phyloP scores from a whole-genome alignment of 2,329 filamentous ascomycete species.

The Microthyrium microscopicum region DNA sequence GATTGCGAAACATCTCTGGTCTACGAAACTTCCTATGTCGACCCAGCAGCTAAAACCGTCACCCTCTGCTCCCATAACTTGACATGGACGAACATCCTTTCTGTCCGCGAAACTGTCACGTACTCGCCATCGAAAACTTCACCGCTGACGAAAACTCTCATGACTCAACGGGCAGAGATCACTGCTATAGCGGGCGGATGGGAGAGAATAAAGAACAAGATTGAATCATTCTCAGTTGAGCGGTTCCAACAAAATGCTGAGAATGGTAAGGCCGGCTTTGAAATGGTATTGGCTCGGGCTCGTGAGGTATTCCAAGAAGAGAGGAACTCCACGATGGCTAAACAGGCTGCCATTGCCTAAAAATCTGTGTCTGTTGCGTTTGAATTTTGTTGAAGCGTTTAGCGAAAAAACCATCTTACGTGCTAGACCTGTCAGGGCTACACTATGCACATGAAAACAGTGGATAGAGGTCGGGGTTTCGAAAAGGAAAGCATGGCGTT shows the following conservation, averaged over 20 bases:
- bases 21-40: constrained; percentile 91
- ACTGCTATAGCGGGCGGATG: constrained; percentile 90
- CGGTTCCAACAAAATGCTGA: constrained; percentile 82
- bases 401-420: too few relatives aligned
- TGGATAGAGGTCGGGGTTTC: too few relatives aligned
- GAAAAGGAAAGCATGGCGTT: too few relatives aligned
- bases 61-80: constrained; percentile 96
- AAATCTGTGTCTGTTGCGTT: too few relatives aligned
- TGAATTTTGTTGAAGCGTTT: too few relatives aligned
- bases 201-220: constrained; percentile 91
- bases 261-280: constrained; percentile 86
- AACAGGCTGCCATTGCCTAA: too few relatives aligned
- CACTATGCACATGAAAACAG: too few relatives aligned
- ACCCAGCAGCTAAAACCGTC: constrained; percentile 65
- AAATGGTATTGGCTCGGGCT: constrained; percentile 86
- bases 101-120: constrained; percentile 80
- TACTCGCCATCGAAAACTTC: constrained; percentile 47
- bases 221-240: constrained; percentile 80
- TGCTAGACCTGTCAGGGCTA: too few relatives aligned
- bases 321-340: too few relatives aligned
- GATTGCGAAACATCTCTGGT: constrained; percentile 70
- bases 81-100: constrained; percentile 80
- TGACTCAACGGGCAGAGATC: constrained; percentile 80
- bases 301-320: constrained; percentile 83
- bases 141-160: constrained; percentile 49